These are phyloP conservation scores for Suillus lakei DNA, from an alignment of 768 basidiomycete species.

Conservation along the genomic window DNA sequence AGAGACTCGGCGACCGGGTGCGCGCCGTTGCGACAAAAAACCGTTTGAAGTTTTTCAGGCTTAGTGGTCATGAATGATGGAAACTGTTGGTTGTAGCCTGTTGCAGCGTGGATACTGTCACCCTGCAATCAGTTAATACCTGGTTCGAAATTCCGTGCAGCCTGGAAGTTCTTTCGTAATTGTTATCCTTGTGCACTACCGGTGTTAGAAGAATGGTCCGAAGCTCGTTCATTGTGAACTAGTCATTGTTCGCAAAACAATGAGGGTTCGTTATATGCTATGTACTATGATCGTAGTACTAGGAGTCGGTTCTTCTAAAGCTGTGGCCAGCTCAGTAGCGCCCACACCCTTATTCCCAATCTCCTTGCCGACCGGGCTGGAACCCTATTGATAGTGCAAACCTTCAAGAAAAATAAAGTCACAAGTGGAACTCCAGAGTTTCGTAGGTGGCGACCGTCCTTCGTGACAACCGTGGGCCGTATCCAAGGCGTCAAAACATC, in stretches of 20 bases:
- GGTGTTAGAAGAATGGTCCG: not conserved
- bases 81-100: not conserved
- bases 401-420: slow-evolving; percentile 26
- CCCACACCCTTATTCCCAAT: slow-evolving; percentile 30
- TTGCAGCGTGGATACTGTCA: slow-evolving; percentile 4
- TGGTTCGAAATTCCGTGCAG: not conserved
- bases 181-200: not conserved
- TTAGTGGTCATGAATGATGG: not conserved
- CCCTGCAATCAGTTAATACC: not conserved
- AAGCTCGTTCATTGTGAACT: not conserved
- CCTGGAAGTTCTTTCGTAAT: not conserved
- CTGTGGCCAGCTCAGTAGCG: not conserved
- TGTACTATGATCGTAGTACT: not conserved
- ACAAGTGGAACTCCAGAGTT: slow-evolving; percentile 26
- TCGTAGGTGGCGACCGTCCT: slow-evolving; percentile 36
- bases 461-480: slow-evolving; percentile 43
- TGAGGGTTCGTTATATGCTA: not conserved
- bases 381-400: slow-evolving; percentile 45
- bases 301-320: not conserved
- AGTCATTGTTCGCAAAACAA: not conserved
- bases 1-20: slow-evolving; percentile 1
- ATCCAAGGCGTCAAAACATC: slow-evolving; percentile 32
- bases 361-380: slow-evolving; percentile 69
- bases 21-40: not conserved
- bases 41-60: not conserved